Evolutionary conservation across 148 eudicot genomes (phyloP).

Genomic region (Amaranthus palmeri): DNA sequence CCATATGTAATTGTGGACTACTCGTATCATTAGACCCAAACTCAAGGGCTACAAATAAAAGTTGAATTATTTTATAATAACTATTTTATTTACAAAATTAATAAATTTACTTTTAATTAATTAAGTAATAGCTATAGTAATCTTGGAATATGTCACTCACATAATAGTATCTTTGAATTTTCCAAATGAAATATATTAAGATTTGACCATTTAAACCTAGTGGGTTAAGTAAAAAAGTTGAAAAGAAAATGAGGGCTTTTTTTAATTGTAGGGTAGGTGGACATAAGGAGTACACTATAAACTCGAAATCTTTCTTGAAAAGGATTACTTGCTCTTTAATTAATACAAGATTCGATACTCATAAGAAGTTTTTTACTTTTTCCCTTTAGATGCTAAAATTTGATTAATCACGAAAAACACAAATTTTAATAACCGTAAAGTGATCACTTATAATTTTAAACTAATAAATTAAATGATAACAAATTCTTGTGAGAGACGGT

Average conservation of each 20-base stretch:
- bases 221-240: constrained; percentile 11
- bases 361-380: no score
- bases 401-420: no score
- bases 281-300: no score
- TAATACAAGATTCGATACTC: no score
- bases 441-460: no score
- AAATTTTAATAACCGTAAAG: no score
- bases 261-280: no score
- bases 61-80: constrained; percentile 8
- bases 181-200: constrained; percentile 3
- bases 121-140: not conserved
- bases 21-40: constrained; percentile 20
- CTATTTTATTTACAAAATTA: not conserved
- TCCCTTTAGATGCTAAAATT: no score
- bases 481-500: no score
- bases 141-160: not conserved
- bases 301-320: no score
- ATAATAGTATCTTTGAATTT: constrained; percentile 13
- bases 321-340: no score
- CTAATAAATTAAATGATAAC: no score
- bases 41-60: constrained; percentile 29
- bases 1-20: constrained; percentile 11
- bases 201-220: constrained; percentile 1
- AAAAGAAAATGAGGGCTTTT: not conserved
- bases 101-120: not conserved